Percentiles rank a stretch among this genome's conserved stretches.
These are phyloP conservation scores for Kewa caespitosa DNA, from an alignment of 179 eudicot genomes.

Conservation along the genomic window DNA sequence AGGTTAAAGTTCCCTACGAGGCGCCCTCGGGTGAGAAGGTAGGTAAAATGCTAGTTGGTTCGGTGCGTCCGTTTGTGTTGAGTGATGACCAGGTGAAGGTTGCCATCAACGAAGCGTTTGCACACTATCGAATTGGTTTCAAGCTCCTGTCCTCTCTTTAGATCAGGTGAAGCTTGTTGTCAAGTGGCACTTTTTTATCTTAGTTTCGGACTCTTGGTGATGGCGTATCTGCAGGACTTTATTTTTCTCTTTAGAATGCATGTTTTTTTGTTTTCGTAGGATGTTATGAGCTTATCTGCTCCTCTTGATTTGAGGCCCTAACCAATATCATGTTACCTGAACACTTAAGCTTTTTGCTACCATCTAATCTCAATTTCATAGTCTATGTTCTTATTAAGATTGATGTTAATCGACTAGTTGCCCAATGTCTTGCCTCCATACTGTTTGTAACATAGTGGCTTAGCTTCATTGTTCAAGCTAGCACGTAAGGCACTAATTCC, in stretches of 20 bases:
- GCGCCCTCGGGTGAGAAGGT: not conserved
- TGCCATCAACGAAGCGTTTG: conserved; percentile 7
- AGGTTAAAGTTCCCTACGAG: conserved; percentile 11
- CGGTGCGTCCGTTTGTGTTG: not conserved
- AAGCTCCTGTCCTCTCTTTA: conserved; percentile 9
- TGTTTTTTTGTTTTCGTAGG: not conserved
- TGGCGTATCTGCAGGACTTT: too few relatives aligned
- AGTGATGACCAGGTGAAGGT: conserved; percentile 13
- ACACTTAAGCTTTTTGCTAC: too few relatives aligned
- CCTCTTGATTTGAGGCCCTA: not conserved
- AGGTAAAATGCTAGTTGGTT: conserved; percentile 7
- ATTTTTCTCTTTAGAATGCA: too few relatives aligned
- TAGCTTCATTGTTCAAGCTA: too few relatives aligned
- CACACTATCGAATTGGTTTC: conserved; percentile 1
- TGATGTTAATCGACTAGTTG: too few relatives aligned
- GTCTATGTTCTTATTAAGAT: too few relatives aligned
- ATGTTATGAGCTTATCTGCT: not conserved
- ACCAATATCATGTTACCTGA: too few relatives aligned
- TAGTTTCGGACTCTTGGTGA: too few relatives aligned
- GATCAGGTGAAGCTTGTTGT: not conserved
- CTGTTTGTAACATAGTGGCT: too few relatives aligned
- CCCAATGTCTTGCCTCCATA: too few relatives aligned
- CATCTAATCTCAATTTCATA: too few relatives aligned
- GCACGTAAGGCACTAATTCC: too few relatives aligned
- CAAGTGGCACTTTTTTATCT: not conserved